Percentiles rank a stretch among this genome's conserved stretches.
These are phyloP conservation scores for Aspergillus campestris DNA, from an alignment of 495 filamentous ascomycete genomes.

Conservation along the genomic window DNA sequence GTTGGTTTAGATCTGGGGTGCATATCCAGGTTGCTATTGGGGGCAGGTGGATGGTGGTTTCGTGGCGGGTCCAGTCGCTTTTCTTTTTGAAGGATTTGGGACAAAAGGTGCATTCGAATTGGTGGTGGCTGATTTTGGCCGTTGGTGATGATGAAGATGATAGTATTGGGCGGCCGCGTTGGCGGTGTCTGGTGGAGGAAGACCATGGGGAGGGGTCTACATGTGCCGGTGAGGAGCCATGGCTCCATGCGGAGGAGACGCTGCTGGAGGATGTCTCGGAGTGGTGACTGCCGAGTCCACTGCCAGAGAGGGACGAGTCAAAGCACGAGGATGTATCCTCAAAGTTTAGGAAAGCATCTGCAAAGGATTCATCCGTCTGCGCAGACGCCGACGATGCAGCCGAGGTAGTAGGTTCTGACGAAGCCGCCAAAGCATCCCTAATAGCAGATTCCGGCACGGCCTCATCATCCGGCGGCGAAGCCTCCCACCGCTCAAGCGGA, in stretches of 20 bases:
- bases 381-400: not conserved
- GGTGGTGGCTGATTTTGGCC: conserved; percentile 19
- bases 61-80: conserved; percentile 79
- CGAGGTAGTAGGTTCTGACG: conserved; percentile 42
- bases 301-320: conserved; percentile 20
- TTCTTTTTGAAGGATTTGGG: conserved; percentile 72
- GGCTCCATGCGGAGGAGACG: conserved; percentile 33
- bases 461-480: conserved; percentile 71
- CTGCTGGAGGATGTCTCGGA: conserved; percentile 30
- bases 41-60: conserved; percentile 69
- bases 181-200: conserved; percentile 6
- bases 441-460: conserved; percentile 24
- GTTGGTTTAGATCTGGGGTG: conserved; percentile 30
- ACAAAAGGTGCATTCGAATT: conserved; percentile 80
- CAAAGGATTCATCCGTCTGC: not conserved
- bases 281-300: conserved; percentile 21
- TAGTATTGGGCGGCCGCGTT: conserved; percentile 23
- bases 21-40: conserved; percentile 70
- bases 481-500: conserved; percentile 72
- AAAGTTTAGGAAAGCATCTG: conserved; percentile 6
- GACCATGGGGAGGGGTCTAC: conserved; percentile 11
- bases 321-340: conserved; percentile 20
- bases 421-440: conserved; percentile 35
- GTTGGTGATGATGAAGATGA: conserved; percentile 43
- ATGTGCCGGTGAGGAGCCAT: conserved; percentile 21